phyloP scores from a whole-genome alignment of 2,329 filamentous ascomycete species.

The Fusarium stilboides region DNA sequence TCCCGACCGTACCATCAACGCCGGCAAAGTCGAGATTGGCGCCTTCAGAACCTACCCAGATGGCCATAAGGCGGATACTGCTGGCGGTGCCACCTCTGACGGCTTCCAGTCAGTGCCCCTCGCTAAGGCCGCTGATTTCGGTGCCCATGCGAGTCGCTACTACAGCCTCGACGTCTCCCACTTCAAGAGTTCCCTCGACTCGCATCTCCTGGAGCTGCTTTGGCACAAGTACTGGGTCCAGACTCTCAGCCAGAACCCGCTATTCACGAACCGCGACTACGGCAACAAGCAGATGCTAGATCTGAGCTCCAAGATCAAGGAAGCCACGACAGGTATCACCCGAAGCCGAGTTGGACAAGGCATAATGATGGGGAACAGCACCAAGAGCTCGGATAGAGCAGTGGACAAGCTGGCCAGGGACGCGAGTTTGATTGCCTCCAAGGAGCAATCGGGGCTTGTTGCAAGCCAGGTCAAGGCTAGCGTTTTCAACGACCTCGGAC shows the following conservation, averaged over 20 bases:
- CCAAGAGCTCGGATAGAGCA: constrained; percentile 59
- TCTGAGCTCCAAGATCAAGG: constrained; percentile 84
- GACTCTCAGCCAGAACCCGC: constrained; percentile 90
- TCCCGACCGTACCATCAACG: constrained; percentile 93
- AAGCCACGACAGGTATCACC: constrained; percentile 64
- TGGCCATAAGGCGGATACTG: constrained; percentile 70
- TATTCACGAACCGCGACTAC: constrained; percentile 94
- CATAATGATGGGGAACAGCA: constrained; percentile 45
- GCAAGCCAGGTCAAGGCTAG: constrained; percentile 75
- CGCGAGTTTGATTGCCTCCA: constrained; percentile 72
- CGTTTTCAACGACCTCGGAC: constrained; percentile 67
- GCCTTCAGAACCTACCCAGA: constrained; percentile 94
- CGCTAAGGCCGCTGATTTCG: constrained; percentile 96
- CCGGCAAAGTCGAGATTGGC: constrained; percentile 96
- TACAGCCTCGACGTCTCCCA: constrained; percentile 93
- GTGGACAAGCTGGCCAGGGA: constrained; percentile 74
- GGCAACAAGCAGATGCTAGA: constrained; percentile 93
- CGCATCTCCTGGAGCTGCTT: constrained; percentile 85
- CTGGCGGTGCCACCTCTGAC: constrained; percentile 56
- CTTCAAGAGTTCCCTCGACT: constrained; percentile 94
- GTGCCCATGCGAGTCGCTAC: constrained; percentile 90
- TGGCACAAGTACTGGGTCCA: constrained; percentile 99
- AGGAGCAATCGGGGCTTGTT: constrained; percentile 75
- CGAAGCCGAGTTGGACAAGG: constrained; percentile 49
- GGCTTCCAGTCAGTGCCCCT: constrained; percentile 86